These are phyloP conservation scores for Sicyos edulis DNA, from an alignment of 306 rosid species.

Conservation along the genomic window DNA sequence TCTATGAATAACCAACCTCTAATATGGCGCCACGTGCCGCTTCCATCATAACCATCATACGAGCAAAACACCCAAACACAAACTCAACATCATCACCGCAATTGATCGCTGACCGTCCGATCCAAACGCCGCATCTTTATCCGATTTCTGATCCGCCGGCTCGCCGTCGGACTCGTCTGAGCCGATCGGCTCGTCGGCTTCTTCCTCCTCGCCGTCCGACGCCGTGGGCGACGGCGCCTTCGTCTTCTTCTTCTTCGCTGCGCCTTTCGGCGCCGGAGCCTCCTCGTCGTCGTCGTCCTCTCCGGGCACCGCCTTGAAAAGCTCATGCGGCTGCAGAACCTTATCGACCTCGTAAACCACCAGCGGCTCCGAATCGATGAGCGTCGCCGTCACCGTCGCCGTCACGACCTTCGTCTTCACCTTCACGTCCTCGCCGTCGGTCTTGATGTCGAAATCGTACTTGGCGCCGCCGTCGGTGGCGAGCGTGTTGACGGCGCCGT, in stretches of 20 bases:
- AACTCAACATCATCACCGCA: slow-evolving; percentile 33
- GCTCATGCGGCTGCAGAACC: slow-evolving; percentile 65
- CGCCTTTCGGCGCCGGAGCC: slow-evolving; percentile 20
- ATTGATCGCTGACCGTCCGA: slow-evolving; percentile 36
- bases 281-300: slow-evolving; percentile 13
- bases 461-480: slow-evolving; percentile 73
- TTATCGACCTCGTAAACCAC: slow-evolving; percentile 60
- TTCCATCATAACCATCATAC: slow-evolving; percentile 23
- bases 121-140: slow-evolving; percentile 38
- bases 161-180: slow-evolving; percentile 35
- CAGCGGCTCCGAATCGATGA: slow-evolving; percentile 72
- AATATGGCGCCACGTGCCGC: not conserved
- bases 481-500: slow-evolving; percentile 72
- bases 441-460: slow-evolving; percentile 72
- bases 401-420: slow-evolving; percentile 59
- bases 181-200: slow-evolving; percentile 22
- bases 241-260: slow-evolving; percentile 3
- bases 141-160: slow-evolving; percentile 48
- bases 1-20: slow-evolving; percentile 4
- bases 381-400: slow-evolving; percentile 53
- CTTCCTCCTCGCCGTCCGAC: slow-evolving; percentile 12
- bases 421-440: slow-evolving; percentile 66
- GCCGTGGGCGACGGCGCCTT: slow-evolving; percentile 14
- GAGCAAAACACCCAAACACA: slow-evolving; percentile 42
- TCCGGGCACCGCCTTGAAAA: slow-evolving; percentile 49